Evolutionary conservation across 2,329 filamentous ascomycete species (phyloP), one percentile per base, ranked within the genome.

Genomic region (Talaromyces marneffei): DNA sequence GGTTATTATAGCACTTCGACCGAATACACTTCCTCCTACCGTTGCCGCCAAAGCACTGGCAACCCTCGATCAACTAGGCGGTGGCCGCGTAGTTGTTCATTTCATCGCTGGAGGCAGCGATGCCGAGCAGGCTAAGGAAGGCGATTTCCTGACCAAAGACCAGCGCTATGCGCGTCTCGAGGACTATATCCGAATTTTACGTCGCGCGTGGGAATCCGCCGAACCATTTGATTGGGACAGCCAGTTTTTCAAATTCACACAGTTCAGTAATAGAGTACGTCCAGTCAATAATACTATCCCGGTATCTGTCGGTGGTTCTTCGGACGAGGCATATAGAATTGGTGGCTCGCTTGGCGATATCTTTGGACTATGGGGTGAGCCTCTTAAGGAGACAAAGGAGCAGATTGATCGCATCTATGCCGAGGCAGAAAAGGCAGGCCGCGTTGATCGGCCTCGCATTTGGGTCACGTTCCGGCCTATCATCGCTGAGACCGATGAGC

Each of bases 381-480:
- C 84, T 1, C 74, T 86, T 1, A 85, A 85, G 71, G 84, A 87
- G 68, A 86, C 84, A 0, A 83, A 83, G 71, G 77, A 86, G 66
- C 84, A 87, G 69, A 85, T 87, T 65, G 82, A 85, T 64, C 78
- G 79, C 20, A 82, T 87, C 68, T 85, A 85, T 64, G 82, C 79
- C 2, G 84, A 83, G 66, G 81, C 84, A 0, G 81, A 77, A n/a
- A 81, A 81, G 64, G 83, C 83, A 1, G 84, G 84, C 0, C 79
- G 84, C 1, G 68, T 63, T 0, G 83, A 86, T 64, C 73, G 79
- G 0, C 84, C 84, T 6, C 74, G 82, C 3, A 86, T 87, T 66
- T 87, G 84, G 84, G 84, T 87, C 1, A 86, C 84, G 0, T 86
- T 86, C 78, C 78, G 84, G 2, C 84, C 84, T 2, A 86, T 87